A percentile compares a stretch with the other conserved stretches of the same genome.
Evolutionary conservation across 2,329 filamentous ascomycete genomes (phyloP).

Genomic region (Neurospora sp.): DNA sequence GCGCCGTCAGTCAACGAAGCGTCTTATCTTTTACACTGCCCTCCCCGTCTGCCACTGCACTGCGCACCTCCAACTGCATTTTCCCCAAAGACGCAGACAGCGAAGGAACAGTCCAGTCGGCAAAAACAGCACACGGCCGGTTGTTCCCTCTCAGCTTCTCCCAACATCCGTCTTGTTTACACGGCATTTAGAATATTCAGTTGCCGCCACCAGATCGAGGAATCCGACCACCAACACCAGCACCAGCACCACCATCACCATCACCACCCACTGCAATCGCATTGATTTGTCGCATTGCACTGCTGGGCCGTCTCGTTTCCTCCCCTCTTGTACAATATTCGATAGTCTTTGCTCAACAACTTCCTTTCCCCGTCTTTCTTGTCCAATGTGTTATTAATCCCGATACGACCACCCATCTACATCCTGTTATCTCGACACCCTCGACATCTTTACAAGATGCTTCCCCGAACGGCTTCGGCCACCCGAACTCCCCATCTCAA

Average conservation of each 20-base stretch:
- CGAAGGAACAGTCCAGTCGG: background rate
- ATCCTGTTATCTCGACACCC: slow-evolving; percentile 6
- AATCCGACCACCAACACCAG: background rate
- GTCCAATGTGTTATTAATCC: slow-evolving; percentile 3
- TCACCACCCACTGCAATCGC: background rate
- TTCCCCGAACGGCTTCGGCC: slow-evolving; percentile 21
- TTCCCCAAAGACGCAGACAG: background rate
- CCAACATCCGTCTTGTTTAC: background rate
- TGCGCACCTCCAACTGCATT: background rate
- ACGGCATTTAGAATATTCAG: background rate
- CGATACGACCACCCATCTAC: background rate
- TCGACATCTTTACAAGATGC: slow-evolving; percentile 18
- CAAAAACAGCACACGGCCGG: background rate
- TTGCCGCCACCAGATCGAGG: background rate
- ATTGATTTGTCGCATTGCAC: background rate
- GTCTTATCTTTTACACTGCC: background rate
- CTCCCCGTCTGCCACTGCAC: background rate
- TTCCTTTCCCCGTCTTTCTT: background rate
- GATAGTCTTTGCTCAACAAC: background rate
- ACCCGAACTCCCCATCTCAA: slow-evolving; percentile 20
- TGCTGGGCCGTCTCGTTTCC: background rate
- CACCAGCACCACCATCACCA: background rate
- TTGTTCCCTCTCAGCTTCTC: background rate
- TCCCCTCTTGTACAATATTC: background rate
- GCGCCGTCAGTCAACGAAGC: background rate